Base-by-base conservation (phyloP, 192 early-diverging fungal genomes). In the Allomyces javanicus region DNA sequence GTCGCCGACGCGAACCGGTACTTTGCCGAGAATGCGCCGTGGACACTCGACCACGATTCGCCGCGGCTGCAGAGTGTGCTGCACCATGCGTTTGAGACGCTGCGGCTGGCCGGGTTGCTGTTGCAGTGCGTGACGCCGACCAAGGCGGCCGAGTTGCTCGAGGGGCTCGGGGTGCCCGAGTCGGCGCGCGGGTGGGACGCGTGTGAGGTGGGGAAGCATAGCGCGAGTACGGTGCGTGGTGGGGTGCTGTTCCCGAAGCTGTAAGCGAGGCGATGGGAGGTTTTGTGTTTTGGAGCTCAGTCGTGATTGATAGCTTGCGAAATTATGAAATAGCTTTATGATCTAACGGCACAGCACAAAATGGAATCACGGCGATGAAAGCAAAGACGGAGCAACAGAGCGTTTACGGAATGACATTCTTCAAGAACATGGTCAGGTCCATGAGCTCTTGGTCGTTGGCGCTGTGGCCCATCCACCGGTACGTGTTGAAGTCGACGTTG, bases 121-220 rank as follows among this genome's bases (percentile, higher is more conserved):
- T 73, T 96, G 62, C 86, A 87, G 69, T 89, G 90, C 9, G 80
- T 94, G 22, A 91, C 96, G 85, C 95, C 95, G 10, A 72, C 73
- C 1, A 94, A 91, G 71, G 77, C 84, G 58, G 67, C 66, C 1
- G 66, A 68, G 61, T 72, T 97, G 61, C 72, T 97, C 66, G 78
- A 87, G 65, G 75, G 76, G 21, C 66, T 97, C 11, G 78, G 74
- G 7, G 77, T 94, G 9, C 63, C 72, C 7, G 63, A 21, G 19
- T 70, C 72, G 5, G 80, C 89, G 64, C 81, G 90, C 19, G 66
- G 63, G 25, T 91, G 85, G 81, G 45, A 67, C 21, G 17, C 50
- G 21, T 21, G 50, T 58, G 17, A 3, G 21, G 21, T 58, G 50
- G 50, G 50, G 33, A 40, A 58, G 12, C 50, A 58, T 58, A 12